Evolutionary conservation across 1,284 basidiomycete genomes (phyloP).

Genomic region (Pyrrhoderma noxium): DNA sequence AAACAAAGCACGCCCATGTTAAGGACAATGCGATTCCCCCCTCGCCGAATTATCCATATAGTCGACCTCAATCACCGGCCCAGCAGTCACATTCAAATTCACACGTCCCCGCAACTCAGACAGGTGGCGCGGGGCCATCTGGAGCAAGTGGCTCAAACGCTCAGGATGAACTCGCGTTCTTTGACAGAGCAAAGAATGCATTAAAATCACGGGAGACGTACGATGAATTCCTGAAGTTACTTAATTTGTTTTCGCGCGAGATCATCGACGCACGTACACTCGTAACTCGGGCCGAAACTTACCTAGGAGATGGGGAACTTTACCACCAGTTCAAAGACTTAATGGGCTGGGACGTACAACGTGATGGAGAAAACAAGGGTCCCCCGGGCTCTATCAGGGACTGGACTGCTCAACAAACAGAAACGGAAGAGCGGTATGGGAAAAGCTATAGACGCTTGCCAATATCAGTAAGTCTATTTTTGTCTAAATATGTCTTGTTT

Average conservation of each 20-base stretch:
- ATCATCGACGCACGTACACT: constrained; percentile 85
- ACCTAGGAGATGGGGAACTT: constrained; percentile 78
- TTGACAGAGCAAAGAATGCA: constrained; percentile 81
- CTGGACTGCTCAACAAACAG: constrained; percentile 53
- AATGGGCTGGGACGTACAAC: constrained; percentile 69
- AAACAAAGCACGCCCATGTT: constrained; percentile 23
- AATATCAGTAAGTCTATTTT: constrained; percentile 56
- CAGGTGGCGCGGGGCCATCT: constrained; percentile 24
- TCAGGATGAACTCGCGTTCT: constrained; percentile 88
- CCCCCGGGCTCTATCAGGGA: constrained; percentile 70
- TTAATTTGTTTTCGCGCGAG: constrained; percentile 79
- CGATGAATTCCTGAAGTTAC: constrained; percentile 78
- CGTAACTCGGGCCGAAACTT: constrained; percentile 72
- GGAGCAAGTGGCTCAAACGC: constrained; percentile 30
- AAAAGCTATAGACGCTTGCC: constrained; percentile 93
- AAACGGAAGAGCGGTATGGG: constrained; percentile 62
- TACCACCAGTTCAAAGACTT: constrained; percentile 84
- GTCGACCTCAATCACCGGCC: constrained; percentile 18
- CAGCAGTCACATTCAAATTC: constrained; percentile 12
- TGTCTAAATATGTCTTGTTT: constrained; percentile 1
- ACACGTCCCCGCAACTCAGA: constrained; percentile 22
- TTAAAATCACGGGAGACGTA: constrained; percentile 71
- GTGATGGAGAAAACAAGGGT: constrained; percentile 63
- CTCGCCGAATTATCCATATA: constrained; percentile 18
- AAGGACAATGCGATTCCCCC: constrained; percentile 18